Evolutionary conservation across 1,284 basidiomycete species (phyloP), one percentile per base, ranked within the genome.

Genomic region (Marasmius tenuissimus): DNA sequence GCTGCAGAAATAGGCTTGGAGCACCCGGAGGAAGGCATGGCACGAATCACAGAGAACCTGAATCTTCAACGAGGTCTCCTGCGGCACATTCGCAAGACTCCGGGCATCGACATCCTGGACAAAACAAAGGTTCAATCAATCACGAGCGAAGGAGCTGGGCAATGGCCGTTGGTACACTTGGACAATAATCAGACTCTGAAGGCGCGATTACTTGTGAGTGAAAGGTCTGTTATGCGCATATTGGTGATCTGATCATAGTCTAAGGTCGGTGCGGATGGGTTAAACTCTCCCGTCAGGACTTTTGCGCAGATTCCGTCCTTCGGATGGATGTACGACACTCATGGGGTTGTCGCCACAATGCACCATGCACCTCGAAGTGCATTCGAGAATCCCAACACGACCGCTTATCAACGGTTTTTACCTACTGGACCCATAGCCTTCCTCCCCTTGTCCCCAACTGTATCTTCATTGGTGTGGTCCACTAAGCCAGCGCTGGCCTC

Each of bases 361-460:
- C 72, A 81, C 52, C 92, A 96, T 73, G 73, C 81, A 10, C 83
- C 89, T 4, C 81, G 85, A 66, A 78, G 82, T 5, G 74, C 82
- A 18, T 85, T 85, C 65, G 79, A 87, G 67, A 75, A 74, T 4
- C 85, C 87, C 1, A 94, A 93, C 70, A 88, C 87, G 18, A 93
- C 89, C 0, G 96, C 95, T 0, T 98, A 93, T 75, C 97, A 99
- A 76, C 84, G 97, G 33, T 99, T 99, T 80, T 84, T 99, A 37
- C 93, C 96, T 0, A 96, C 94, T 3, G 97, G 97, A 0, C 97
- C 97, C 0, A 90, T 99, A 52, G 97, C 96, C 0, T 98, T 97
- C 78, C 84, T 98, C 12, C 96, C 94, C 0, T 84, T 88, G 67
- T 96, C 92, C 0, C 80, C 88, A 1, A 89, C 86, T 0, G 78